A percentile compares a stretch with the other conserved stretches of the same genome.
These are phyloP conservation scores for Starmera amethionina DNA, from an alignment of 805 yeast genomes.

Conservation along the genomic window DNA sequence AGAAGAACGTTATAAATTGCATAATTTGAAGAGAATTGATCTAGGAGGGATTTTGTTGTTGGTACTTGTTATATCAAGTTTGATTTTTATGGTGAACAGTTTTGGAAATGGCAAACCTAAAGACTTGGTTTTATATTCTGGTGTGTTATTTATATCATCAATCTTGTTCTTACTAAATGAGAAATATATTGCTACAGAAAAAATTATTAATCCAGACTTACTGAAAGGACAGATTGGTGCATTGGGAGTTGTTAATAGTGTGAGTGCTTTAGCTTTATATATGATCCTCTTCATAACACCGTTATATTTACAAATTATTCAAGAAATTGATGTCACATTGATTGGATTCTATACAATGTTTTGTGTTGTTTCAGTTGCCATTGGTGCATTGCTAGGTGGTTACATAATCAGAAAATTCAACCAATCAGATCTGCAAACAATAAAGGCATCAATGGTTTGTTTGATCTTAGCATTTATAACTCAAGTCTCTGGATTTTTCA, in stretches of 20 bases:
- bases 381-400: constrained; percentile 31
- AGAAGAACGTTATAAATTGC: constrained; percentile 19
- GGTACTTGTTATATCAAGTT: constrained; percentile 23
- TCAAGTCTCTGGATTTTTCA: constrained; percentile 11
- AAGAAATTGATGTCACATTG: constrained; percentile 25
- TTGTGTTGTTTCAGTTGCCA: constrained; percentile 28
- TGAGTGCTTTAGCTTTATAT: constrained; percentile 27
- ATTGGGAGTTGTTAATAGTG: constrained; percentile 26
- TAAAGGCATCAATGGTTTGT: constrained; percentile 12
- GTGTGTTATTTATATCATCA: constrained; percentile 6
- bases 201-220: constrained; percentile 29
- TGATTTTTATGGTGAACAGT: constrained; percentile 25
- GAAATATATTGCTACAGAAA: constrained; percentile 26
- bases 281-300: constrained; percentile 28
- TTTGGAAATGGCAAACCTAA: constrained; percentile 7
- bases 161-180: constrained; percentile 24
- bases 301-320: constrained; percentile 33
- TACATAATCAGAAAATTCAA: constrained; percentile 17
- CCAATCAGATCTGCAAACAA: constrained; percentile 13
- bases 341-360: constrained; percentile 32
- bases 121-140: constrained; percentile 6
- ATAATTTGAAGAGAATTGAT: constrained; percentile 28
- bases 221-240: constrained; percentile 29
- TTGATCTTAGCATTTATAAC: constrained; percentile 9
- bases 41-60: constrained; percentile 29